Base-by-base conservation (phyloP, 148 eudicot species). In the Selenicereus undatus region DNA sequence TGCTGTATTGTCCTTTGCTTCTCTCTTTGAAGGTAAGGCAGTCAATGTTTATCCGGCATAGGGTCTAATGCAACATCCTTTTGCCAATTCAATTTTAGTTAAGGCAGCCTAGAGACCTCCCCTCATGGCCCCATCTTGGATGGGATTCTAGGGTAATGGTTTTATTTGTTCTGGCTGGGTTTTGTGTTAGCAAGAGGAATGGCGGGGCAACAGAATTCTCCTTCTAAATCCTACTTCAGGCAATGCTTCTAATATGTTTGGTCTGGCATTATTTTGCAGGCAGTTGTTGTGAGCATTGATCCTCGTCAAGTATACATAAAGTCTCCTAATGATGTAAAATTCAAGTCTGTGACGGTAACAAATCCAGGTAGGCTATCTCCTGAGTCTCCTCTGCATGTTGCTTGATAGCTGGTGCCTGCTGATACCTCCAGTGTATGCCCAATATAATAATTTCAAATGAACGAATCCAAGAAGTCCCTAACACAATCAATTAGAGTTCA, bases 251-350 rank as follows among this genome's bases (percentile, higher is more conserved):
- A n/a, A 70, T 51, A 72, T 52, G 42, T 39, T 45, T 75, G 32
- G 51, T 76, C 36, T 43, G 18, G 14, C 30, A 35, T 56, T 22
- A 11, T 84, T 76, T 85, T 79, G 74, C 88, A 95, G 99, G 99
- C 99, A 43, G 99, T 95, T 78, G 99, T 95, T 74, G 97, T 95
- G 32, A 93, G 99, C 88, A 93, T 95, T 84, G 99, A 95, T 91
- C 99, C 99, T 84, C 97, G 97, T 79, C 90, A 95, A 82, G 89
- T 93, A 72, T 95, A 92, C 83, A 52, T 95, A 85, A 88, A 85
- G 66, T 81, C 82, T 83, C 94, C 97, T 36, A 51, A 82, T 81
- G 94, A 91, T 60, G 90, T 90, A 64, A 84, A 87, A 73, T 93
- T 92, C 85, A 95, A 90, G 85, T 83, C 88, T 69, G 85, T 95